Evolutionary conservation across 179 eudicot species (phyloP), one percentile per base, ranked within the genome.

Genomic region (Camellia oleifera): DNA sequence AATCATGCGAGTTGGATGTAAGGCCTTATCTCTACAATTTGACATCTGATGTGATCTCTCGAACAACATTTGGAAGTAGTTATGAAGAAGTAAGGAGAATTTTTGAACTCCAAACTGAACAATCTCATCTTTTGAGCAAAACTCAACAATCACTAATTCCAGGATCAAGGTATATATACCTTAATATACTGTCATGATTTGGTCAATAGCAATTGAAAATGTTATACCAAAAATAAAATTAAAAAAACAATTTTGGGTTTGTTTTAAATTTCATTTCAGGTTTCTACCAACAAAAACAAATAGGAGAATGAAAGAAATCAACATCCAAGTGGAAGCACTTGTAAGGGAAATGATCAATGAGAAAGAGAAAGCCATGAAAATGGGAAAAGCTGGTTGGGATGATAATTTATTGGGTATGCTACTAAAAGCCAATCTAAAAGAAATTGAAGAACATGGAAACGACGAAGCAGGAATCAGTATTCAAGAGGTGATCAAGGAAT

Each of bases 11-110:
- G 62, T 4, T 85, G 45, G 86, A 85, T 40, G 84, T 84, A 20
- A 74, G 69, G 82, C 82, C 84, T 53, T 73, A 32, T 45, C 74
- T 84, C 13, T 69, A 52, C 20, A 78, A 45, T 42, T 75, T 84
- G 42, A 9, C 82, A 0, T 81, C 84, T 1, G 87, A 87, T 67
- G 84, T 83, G 12, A 84, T 87, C 26, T 84, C 87, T 13, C 78
- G 86, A 40, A 85, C 93, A 13, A 92, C 93, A n/a, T 90, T 92
- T 81, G 92, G 93, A 0, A 88, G 93, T 81, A 86, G 76, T 81
- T 88, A 84, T 46, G 85, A 82, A 32, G 89, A 88, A 62, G 92
- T 91, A 40, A 76, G 63, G 63, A 81, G 64, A 32, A 90, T 90
- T 61, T 91, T 87, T 46, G 81, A 87, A 81, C 88, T 90, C 50